These are phyloP conservation scores for Ogataea hybrid DNA, from an alignment of 1,139 yeast genomes.

Conservation along the genomic window DNA sequence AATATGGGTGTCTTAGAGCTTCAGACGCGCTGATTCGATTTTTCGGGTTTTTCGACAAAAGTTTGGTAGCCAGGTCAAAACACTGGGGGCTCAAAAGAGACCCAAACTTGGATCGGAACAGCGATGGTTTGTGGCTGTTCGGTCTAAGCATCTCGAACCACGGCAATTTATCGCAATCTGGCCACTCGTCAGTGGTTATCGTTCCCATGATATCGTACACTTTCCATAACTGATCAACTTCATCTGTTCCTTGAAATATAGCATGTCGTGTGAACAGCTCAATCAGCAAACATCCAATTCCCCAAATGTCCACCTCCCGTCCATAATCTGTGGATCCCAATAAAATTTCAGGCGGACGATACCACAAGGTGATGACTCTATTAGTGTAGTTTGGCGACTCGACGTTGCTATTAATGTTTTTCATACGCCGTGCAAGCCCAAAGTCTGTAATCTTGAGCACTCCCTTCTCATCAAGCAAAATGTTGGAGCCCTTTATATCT, in stretches of 20 bases:
- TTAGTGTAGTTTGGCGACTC: constrained; percentile 81
- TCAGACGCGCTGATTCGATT: constrained; percentile 59
- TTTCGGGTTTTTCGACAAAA: constrained; percentile 68
- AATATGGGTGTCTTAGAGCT: constrained; percentile 68
- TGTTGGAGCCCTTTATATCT: constrained; percentile 93
- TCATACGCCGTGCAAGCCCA: constrained; percentile 86
- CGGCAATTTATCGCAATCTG: constrained; percentile 69
- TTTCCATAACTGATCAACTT: constrained; percentile 73
- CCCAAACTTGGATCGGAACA: constrained; percentile 48
- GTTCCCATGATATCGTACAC: constrained; percentile 88
- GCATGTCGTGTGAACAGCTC: constrained; percentile 79
- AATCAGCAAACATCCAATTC: constrained; percentile 86
- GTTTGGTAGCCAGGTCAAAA: constrained; percentile 59
- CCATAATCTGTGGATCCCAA: constrained; percentile 91
- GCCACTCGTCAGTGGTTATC: constrained; percentile 76
- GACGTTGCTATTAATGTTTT: constrained; percentile 45
- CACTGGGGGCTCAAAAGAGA: constrained; percentile 50
- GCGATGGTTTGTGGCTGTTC: constrained; percentile 41
- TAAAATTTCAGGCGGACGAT: constrained; percentile 91
- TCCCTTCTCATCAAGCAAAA: constrained; percentile 71
- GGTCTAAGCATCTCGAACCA: constrained; percentile 91
- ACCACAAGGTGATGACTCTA: constrained; percentile 94
- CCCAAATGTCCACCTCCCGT: constrained; percentile 94
- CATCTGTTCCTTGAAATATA: constrained; percentile 85
- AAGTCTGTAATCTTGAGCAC: constrained; percentile 85